Conservation (phyloP, 768 basidiomycete species). For the Serendipita vermifera region DNA sequence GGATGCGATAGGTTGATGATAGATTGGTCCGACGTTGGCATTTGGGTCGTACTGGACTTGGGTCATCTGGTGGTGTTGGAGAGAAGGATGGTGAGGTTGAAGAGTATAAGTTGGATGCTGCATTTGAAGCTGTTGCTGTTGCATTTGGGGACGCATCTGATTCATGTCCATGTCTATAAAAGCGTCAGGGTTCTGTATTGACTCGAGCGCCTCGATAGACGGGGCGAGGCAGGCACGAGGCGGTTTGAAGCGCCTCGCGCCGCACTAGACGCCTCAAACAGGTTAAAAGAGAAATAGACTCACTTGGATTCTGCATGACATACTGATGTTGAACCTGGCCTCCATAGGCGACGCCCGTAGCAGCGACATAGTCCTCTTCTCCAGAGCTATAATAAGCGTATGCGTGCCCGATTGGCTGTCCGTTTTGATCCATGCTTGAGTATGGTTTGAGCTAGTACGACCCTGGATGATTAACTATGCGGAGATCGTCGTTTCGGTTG, state of each 20-base stretch:
- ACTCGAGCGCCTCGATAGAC: not conserved
- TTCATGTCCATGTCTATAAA: not conserved
- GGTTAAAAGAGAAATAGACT: not conserved
- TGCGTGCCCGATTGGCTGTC: not conserved
- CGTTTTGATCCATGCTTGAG: slow-evolving; percentile 1
- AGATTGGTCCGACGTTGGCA: not conserved
- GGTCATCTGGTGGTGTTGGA: not conserved
- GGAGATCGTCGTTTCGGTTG: too few relatives aligned
- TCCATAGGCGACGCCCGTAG: not conserved
- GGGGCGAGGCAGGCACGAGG: slow-evolving; percentile 7
- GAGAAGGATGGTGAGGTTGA: not conserved
- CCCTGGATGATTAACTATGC: too few relatives aligned
- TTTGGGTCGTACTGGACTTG: not conserved
- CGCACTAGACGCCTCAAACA: not conserved
- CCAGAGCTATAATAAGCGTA: slow-evolving; percentile 6
- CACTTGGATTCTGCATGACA: slow-evolving; percentile 1
- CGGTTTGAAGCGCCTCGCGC: not conserved
- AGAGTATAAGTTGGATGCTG: not conserved
- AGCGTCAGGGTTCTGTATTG: not conserved
- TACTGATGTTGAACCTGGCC: slow-evolving; percentile 3
- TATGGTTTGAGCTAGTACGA: not conserved
- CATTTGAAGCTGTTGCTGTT: not conserved
- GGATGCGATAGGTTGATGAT: slow-evolving; percentile 30
- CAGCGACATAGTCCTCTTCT: not conserved
- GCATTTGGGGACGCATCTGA: not conserved